Percentiles rank a stretch among this genome's conserved stretches.
Evolutionary conservation across 202 grass and related monocot species (phyloP).

Genomic region (Elaeis oleifera): DNA sequence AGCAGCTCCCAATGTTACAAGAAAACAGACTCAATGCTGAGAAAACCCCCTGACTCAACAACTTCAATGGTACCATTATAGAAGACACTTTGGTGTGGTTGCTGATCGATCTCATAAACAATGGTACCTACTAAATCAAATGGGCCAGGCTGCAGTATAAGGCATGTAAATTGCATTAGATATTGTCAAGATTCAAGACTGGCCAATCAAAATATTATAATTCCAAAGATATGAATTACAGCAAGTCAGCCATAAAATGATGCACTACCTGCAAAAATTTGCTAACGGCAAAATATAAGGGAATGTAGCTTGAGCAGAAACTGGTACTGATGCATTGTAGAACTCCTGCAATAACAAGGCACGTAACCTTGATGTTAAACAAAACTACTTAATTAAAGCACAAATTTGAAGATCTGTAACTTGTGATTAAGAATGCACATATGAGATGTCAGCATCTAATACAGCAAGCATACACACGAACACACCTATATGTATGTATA

Average conservation of each 20-base stretch:
- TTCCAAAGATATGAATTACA: no score
- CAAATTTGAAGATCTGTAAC: no score
- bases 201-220: no score
- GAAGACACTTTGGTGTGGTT: conserved; percentile 75
- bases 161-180: background rate
- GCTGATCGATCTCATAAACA: conserved; percentile 88
- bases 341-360: conserved; percentile 45
- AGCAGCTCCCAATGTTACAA: conserved; percentile 75
- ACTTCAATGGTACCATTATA: conserved; percentile 94
- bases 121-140: conserved; percentile 95
- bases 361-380: no score
- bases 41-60: conserved; percentile 72
- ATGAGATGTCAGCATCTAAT: no score
- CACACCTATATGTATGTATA: no score
- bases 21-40: conserved; percentile 90
- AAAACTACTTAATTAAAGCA: no score
- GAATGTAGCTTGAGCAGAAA: conserved; percentile 84
- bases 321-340: conserved; percentile 77
- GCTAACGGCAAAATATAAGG: conserved; percentile 77
- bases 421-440: no score
- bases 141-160: conserved; percentile 64
- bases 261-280: conserved; percentile 86
- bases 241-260: no score
- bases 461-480: no score
- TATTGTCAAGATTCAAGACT: background rate